Conservation (phyloP, 495 filamentous ascomycete genomes). For the Penicillium parvum region DNA sequence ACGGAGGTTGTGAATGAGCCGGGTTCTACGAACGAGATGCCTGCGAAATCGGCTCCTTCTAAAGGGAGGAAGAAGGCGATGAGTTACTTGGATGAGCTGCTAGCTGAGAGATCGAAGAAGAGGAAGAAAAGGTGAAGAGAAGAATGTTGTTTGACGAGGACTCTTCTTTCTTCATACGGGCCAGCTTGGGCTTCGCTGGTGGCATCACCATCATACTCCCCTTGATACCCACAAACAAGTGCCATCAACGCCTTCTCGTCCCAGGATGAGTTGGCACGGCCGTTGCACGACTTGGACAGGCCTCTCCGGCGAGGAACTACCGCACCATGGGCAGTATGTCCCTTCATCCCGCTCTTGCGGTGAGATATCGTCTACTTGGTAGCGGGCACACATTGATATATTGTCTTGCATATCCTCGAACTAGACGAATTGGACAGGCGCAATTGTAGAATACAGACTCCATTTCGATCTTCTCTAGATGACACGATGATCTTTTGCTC, state of each 20-base stretch:
- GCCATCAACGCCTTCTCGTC: no score
- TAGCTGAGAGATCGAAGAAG: conserved; percentile 48
- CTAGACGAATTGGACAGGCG: conserved; percentile 7
- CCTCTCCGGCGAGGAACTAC: no score
- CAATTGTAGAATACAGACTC: conserved; percentile 24
- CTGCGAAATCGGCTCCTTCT: conserved; percentile 15
- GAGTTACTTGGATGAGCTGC: conserved; percentile 49
- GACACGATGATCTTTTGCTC: conserved; percentile 20
- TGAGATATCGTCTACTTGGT: no score
- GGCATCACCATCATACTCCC: no score
- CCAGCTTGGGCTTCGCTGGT: no score
- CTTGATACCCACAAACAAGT: no score
- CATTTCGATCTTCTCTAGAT: conserved; percentile 23
- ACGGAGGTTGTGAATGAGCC: conserved; percentile 4
- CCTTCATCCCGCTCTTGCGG: no score
- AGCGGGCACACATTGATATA: no score
- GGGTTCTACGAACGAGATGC: conserved; percentile 1
- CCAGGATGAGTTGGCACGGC: no score
- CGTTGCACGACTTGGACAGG: no score
- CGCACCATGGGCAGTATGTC: no score
- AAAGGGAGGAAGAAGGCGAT: conserved; percentile 39
- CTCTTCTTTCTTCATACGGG: no score
- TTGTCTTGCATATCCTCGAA: conserved; percentile 3
- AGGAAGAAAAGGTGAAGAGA: conserved; percentile 49
- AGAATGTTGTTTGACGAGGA: neutral